A percentile compares a stretch with the other conserved stretches of the same genome.
phyloP scores from a whole-genome alignment of 2,329 filamentous ascomycete species.

The Ceratocystis harringtonii region DNA sequence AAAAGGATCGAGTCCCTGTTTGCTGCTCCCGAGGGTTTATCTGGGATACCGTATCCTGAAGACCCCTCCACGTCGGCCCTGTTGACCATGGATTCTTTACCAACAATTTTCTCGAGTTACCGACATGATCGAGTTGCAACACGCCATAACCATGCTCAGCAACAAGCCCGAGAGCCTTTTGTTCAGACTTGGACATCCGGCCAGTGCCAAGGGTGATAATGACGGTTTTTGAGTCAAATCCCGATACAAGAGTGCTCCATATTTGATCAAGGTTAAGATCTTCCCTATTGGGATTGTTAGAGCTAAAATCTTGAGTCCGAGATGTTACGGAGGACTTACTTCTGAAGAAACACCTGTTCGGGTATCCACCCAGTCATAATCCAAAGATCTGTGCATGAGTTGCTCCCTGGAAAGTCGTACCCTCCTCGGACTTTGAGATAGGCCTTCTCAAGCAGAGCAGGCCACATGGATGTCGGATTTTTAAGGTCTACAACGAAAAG shows the following conservation, averaged over 20 bases:
- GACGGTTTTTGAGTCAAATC: slow-evolving; percentile 65
- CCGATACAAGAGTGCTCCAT: slow-evolving; percentile 62
- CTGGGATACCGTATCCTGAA: not conserved
- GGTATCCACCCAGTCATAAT: slow-evolving; percentile 92
- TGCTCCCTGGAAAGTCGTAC: slow-evolving; percentile 95
- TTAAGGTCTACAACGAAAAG: slow-evolving; percentile 79
- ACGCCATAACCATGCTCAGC: slow-evolving; percentile 92
- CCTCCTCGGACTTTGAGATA: slow-evolving; percentile 91
- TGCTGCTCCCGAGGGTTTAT: slow-evolving; percentile 24
- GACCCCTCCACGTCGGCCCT: slow-evolving; percentile 28
- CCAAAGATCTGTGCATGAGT: slow-evolving; percentile 89
- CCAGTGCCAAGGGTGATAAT: slow-evolving; percentile 85
- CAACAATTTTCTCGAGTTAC: slow-evolving; percentile 51
- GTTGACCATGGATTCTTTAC: slow-evolving; percentile 96
- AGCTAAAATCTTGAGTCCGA: not conserved
- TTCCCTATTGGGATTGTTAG: slow-evolving; percentile 35
- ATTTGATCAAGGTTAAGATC: slow-evolving; percentile 61
- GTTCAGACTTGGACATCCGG: slow-evolving; percentile 59
- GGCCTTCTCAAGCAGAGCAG: slow-evolving; percentile 84
- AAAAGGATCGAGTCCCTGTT: slow-evolving; percentile 53
- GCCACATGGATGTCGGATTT: slow-evolving; percentile 74
- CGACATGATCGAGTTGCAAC: slow-evolving; percentile 53
- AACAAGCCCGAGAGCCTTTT: slow-evolving; percentile 66
- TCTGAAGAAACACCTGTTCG: slow-evolving; percentile 82
- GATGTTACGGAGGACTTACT: slow-evolving; percentile 27